Evolutionary conservation across 192 early-diverging fungal genomes (phyloP), one percentile per base, ranked within the genome.

Genomic region (Coemansia sp.): DNA sequence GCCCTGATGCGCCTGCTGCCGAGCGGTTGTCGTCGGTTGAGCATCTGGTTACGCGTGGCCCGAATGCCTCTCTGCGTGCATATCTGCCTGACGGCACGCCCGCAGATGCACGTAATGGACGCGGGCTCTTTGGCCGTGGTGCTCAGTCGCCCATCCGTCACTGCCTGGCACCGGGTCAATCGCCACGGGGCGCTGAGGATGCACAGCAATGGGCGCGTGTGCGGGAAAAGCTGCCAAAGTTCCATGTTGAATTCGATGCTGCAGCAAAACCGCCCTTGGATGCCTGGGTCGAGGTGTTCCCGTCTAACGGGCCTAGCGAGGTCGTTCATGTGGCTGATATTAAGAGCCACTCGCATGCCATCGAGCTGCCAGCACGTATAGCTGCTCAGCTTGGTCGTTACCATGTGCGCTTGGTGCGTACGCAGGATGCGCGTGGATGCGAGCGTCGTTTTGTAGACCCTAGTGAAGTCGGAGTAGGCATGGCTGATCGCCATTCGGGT

Each of bases 201-300:
- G 60, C 64, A 10, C 55, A 62, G 38, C 46, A 58, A 3, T 73
- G 70, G 70, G 70, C 70, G 33, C 53, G 44, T 50, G 53, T 66
- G 18, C 70, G 64, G 33, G 46, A 55, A 11, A 51, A 60, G n/a
- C 39, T 74, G 43, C 71, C 71, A 1, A 52, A 50, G 22, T 74
- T 74, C 64, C 71, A 64, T 24, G 49, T 74, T 3, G 71, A 74
- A 24, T 74, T 74, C 49, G 67, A 58, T 0, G 23, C 26, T 28
- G 43, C 32, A 14, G 67, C 46, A 1, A 2, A 23, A 32, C 44
- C 71, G 22, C 71, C 71, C 8, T 74, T 67, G 43, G 51, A 74
- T 24, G 71, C 71, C 11, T 74, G 71, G 71, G 37, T 67, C 25
- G 71, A 74, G 50, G 71, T 74, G 38, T 57, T 74, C 47, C 71